A percentile compares a stretch with the other conserved stretches of the same genome.
These are phyloP conservation scores for Paratrimastix pyriformis DNA, from an alignment of 78 protist species.

Conservation along the genomic window DNA sequence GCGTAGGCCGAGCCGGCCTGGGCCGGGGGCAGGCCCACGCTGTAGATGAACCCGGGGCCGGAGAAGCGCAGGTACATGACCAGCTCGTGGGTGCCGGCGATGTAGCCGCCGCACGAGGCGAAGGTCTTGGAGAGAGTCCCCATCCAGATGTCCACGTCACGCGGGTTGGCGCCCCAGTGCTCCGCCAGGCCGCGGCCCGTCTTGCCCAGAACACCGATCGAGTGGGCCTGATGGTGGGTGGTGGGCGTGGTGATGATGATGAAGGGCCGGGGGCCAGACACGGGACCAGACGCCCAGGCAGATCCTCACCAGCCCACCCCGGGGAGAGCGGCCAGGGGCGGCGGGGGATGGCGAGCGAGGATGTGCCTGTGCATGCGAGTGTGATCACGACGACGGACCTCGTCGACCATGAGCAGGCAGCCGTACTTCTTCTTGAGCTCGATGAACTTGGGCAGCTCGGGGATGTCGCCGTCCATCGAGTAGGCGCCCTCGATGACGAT, in stretches of 20 bases:
- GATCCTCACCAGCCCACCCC: no score
- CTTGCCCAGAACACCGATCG: slow-evolving; percentile 6
- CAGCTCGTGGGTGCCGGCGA: slow-evolving; percentile 3
- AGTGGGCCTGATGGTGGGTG: no score
- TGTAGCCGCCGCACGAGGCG: slow-evolving; percentile 9
- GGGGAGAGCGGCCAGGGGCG: no score
- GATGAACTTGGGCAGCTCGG: not conserved
- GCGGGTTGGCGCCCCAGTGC: not conserved
- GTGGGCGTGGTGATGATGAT: no score
- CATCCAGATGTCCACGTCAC: slow-evolving; percentile 9
- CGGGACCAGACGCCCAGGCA: no score
- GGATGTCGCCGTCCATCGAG: slow-evolving; percentile 5
- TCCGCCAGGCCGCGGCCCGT: slow-evolving; percentile 4
- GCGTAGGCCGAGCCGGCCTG: not conserved
- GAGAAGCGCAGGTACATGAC: not conserved
- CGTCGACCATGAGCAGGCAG: slow-evolving; percentile 3
- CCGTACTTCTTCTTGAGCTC: slow-evolving; percentile 12
- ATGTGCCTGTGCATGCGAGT: no score
- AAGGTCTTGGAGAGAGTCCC: slow-evolving; percentile 13
- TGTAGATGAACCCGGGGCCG: not conserved
- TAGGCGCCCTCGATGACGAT: slow-evolving; percentile 3
- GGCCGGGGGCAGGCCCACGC: slow-evolving; percentile 1
- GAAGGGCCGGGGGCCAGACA: no score
- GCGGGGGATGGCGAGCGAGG: no score
- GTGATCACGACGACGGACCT: no score